Evolutionary conservation across 2,329 filamentous ascomycete genomes (phyloP), one percentile per base, ranked within the genome.

Genomic region (Alternaria alternata): DNA sequence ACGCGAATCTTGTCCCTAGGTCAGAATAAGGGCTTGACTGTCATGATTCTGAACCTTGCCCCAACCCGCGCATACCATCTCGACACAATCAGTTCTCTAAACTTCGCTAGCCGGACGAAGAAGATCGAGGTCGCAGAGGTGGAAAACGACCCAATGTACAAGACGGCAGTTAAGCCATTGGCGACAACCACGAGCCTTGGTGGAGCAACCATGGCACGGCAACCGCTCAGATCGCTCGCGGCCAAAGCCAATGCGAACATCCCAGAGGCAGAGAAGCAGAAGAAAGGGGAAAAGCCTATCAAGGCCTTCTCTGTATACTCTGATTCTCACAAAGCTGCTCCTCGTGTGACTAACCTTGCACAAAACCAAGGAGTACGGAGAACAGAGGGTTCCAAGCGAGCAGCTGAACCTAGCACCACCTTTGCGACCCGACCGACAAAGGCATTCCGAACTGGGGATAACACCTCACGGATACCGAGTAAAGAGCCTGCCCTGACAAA

Each of bases 1-100:
- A 98, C 95, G 1, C 87, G 94, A 47, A 97, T 98, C 56, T 81
- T 98, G 26, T 94, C 91, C 0, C 81, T 98, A 8, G 94, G 94
- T 3, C 94, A 97, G 81, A 97, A 98, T 81, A 93, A 96, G 66
- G 94, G 95, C 51, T 88, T 97, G 67, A 97, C 94, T 0, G 87
- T 98, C 74, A 98, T 98, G 95, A 95, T 98, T 59, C 84, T 98
- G 38, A 98, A 98, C 73, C 86, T 98, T 3, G 92, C 94, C 0
- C 94, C 95, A 0, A 85, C 96, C n/a, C 88, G 92, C 63, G 93
- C 92, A 69, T 98, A 96, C 75, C 94, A 98, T 73, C 85, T 97
- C 39, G 94, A 98, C 76, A 97, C 94, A 0, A 84, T 97, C 6
- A 96, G 92, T 79, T 97, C 94, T 64, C 82, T 98, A 54, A 97